Base-by-base conservation (phyloP, 139 green algal genomes). In the Tetradesmus obliquus region DNA sequence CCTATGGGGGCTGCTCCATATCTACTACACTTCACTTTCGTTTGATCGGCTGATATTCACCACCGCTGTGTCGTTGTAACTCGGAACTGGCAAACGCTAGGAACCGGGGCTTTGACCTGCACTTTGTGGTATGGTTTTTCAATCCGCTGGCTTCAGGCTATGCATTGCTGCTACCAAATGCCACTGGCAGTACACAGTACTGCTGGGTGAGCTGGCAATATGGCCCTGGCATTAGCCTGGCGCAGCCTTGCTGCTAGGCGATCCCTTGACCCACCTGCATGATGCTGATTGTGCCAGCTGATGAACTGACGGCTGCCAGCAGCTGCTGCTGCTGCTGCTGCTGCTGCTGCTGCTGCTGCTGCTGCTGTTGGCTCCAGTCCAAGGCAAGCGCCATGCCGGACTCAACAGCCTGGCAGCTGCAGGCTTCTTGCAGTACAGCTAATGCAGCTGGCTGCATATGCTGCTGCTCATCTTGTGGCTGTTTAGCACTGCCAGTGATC, bases 241-340 rank as follows among this genome's bases (percentile, higher is more conserved):
- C 32, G 32, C 32, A 45, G 32, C 32, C 32, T 45, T 45, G 32
- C 32, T 45, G 32, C 32, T 45, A 24, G 17, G 12, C 66, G n/a
- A 24, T 4, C 60, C 60, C n/a, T 76, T n/a, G 60, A 57, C 13
- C 8, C 54, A 87, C 80, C 82, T 94, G 86, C 72, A 93, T 24
- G 17, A 95, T 79, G 24, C 84, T 84, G 22, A 95, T 45, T 1
- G 88, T 92, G 0, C 93, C 93, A 71, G 91, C 87, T 57, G 93
- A 92, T 22, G 55, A 79, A 57, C 88, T 91, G 22, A 91, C 32
- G 54, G 79, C 88, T 9, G 20, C 76, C 1, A 62, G 51, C 54
- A 20, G 60, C 5, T 20, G 5, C 51, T 79, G 71, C 83, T 91
- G 71, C 54, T 54, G 60, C 3, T 19, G 5, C 51, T 79, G 71